phyloP scores from a whole-genome alignment of 2,329 filamentous ascomycete species.

The Calonectria fujianensis region DNA sequence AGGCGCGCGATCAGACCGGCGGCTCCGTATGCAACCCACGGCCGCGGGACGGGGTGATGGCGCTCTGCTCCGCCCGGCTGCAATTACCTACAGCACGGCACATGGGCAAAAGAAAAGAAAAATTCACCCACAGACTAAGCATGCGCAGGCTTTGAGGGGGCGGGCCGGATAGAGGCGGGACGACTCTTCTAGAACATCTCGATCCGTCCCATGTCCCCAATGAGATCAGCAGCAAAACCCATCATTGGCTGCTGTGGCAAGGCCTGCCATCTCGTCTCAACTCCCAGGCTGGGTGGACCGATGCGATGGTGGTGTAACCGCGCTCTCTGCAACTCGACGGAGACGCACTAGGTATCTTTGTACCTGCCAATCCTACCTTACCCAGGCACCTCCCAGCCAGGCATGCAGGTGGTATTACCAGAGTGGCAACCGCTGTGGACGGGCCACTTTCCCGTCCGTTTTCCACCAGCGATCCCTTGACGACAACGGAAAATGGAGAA shows the following conservation, averaged over 20 bases:
- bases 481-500: conserved; percentile 6
- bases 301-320: conserved; percentile 16
- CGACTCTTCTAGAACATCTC: conserved; percentile 54
- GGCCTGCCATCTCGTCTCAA: conserved; percentile 27
- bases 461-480: conserved; percentile 18
- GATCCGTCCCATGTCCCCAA: conserved; percentile 46
- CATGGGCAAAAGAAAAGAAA: conserved; percentile 26
- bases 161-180: conserved; percentile 51
- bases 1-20: conserved; percentile 19
- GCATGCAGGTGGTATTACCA: conserved; percentile 15
- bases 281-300: conserved; percentile 15
- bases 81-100: conserved; percentile 26
- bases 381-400: not conserved
- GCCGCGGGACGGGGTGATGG: conserved; percentile 16
- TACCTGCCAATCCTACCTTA: conserved; percentile 23
- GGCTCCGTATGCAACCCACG: conserved; percentile 12
- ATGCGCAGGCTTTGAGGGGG: conserved; percentile 24
- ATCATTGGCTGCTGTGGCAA: conserved; percentile 20
- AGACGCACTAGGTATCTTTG: conserved; percentile 2
- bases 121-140: conserved; percentile 17
- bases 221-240: conserved; percentile 33
- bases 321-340: conserved; percentile 10
- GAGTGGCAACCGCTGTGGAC: conserved; percentile 18
- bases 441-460: conserved; percentile 7
- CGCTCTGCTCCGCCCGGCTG: conserved; percentile 16